Evolutionary conservation across 164 flowering plant species (phyloP).

Genomic region (Malania oleifera): DNA sequence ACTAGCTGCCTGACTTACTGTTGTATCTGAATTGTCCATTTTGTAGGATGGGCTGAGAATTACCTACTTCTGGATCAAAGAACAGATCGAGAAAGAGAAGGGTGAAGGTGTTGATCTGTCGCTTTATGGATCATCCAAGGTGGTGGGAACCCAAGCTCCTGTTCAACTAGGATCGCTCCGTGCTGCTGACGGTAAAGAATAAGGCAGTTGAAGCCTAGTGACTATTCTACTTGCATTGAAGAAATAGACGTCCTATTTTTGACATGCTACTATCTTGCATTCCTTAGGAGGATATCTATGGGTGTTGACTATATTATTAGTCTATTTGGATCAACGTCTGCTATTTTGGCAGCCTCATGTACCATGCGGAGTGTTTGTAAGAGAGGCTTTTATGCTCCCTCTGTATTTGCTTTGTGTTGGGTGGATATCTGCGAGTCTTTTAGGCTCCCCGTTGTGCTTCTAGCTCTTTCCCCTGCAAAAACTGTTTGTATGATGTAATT

Average conservation of each 20-base stretch:
- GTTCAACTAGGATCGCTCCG: slow-evolving; percentile 95
- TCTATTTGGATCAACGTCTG: too few relatives aligned
- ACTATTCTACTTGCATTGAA: too few relatives aligned
- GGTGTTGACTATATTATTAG: too few relatives aligned
- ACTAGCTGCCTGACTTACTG: slow-evolving; percentile 1
- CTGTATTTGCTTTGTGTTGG: background rate
- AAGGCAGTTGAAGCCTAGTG: slow-evolving; percentile 26
- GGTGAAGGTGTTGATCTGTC: slow-evolving; percentile 57
- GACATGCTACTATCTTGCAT: too few relatives aligned
- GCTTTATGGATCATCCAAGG: slow-evolving; percentile 86
- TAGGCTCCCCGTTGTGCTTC: too few relatives aligned
- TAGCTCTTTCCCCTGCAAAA: too few relatives aligned
- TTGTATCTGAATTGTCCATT: slow-evolving; percentile 4
- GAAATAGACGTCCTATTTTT: too few relatives aligned
- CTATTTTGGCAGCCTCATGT: background rate
- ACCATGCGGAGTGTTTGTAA: background rate
- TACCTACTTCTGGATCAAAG: slow-evolving; percentile 95
- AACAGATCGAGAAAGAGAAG: slow-evolving; percentile 90
- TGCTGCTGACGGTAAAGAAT: slow-evolving; percentile 97
- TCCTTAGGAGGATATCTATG: too few relatives aligned
- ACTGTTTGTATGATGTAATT: background rate
- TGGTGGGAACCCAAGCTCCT: slow-evolving; percentile 96
- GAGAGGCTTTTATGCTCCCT: background rate
- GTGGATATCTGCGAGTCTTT: background rate
- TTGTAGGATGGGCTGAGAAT: slow-evolving; percentile 85